Percentiles rank a stretch among this genome's conserved stretches.
These are phyloP conservation scores for Aspergillus caelatus DNA, from an alignment of 2,329 filamentous ascomycete species.

Conservation along the genomic window DNA sequence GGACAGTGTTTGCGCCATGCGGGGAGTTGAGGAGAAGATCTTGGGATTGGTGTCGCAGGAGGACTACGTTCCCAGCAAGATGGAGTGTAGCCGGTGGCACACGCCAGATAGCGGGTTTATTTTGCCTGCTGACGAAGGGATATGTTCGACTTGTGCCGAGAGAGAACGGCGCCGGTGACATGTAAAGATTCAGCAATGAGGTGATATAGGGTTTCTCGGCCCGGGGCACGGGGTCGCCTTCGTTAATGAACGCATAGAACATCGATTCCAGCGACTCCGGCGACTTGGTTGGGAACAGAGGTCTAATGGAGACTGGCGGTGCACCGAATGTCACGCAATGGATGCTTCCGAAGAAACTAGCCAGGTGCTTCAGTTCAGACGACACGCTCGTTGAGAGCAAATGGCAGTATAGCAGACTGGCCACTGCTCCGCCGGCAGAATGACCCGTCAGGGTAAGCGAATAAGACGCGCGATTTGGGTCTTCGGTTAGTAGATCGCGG, in stretches of 20 bases:
- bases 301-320: slow-evolving; percentile 73
- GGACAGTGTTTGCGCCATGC: slow-evolving; percentile 14
- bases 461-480: slow-evolving; percentile 66
- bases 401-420: slow-evolving; percentile 76
- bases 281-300: slow-evolving; percentile 55
- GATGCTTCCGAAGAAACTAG: slow-evolving; percentile 72
- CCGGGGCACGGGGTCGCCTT: slow-evolving; percentile 78
- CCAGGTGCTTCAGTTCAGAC: slow-evolving; percentile 71
- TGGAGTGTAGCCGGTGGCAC: slow-evolving; percentile 53
- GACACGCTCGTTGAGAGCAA: slow-evolving; percentile 63
- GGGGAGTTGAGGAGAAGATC: neutral
- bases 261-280: slow-evolving; percentile 63
- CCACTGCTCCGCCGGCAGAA: slow-evolving; percentile 82
- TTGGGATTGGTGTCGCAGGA: slow-evolving; percentile 53
- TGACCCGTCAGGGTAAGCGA: slow-evolving; percentile 84
- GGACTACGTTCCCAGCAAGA: slow-evolving; percentile 69
- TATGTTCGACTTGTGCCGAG: slow-evolving; percentile 14
- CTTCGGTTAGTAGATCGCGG: slow-evolving; percentile 69
- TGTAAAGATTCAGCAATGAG: slow-evolving; percentile 71
- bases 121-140: slow-evolving; percentile 20
- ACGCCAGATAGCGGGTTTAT: slow-evolving; percentile 26
- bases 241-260: slow-evolving; percentile 81
- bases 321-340: slow-evolving; percentile 88
- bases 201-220: slow-evolving; percentile 77
- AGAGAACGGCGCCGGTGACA: slow-evolving; percentile 56